These are phyloP conservation scores for Exutisphaerella laricina DNA, from an alignment of 2,329 filamentous ascomycete species.

Conservation along the genomic window DNA sequence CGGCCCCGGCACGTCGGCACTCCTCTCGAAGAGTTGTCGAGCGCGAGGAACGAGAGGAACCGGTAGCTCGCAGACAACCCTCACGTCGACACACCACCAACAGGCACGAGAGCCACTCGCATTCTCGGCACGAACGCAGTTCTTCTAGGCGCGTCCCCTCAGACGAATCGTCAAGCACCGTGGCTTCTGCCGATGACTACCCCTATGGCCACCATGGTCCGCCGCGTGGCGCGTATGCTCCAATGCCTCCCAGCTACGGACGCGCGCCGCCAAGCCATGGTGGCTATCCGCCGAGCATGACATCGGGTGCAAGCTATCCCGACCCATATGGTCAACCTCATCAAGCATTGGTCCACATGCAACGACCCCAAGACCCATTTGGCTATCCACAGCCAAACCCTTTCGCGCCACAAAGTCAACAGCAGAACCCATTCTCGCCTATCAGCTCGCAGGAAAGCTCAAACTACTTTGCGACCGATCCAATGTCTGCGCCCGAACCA, in stretches of 20 bases:
- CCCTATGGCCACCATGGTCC: conserved; percentile 36
- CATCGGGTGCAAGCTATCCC: conserved; percentile 17
- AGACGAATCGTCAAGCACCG: conserved; percentile 21
- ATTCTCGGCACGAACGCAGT: conserved; percentile 24
- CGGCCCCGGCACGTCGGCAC: conserved; percentile 34
- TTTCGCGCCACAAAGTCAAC: conserved; percentile 31
- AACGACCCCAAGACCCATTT: conserved; percentile 33
- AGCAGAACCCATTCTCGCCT: conserved; percentile 30
- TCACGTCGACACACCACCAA: conserved; percentile 23
- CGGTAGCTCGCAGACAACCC: conserved; percentile 22
- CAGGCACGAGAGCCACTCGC: conserved; percentile 22
- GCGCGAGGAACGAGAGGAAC: conserved; percentile 20
- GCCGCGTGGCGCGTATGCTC: conserved; percentile 31
- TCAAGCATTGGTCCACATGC: conserved; percentile 26
- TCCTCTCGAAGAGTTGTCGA: conserved; percentile 33
- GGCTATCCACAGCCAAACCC: conserved; percentile 36
- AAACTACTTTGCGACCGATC: conserved; percentile 36
- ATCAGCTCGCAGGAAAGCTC: conserved; percentile 20
- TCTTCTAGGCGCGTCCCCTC: conserved; percentile 20
- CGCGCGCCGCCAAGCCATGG: conserved; percentile 29
- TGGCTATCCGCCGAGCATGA: conserved; percentile 32
- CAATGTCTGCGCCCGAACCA: conserved; percentile 19
- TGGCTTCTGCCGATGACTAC: conserved; percentile 39
- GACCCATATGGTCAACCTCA: conserved; percentile 24
- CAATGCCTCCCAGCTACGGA: conserved; percentile 25